Base-by-base conservation (phyloP, 2,329 filamentous ascomycete genomes). In the Xenosphaeropsis pyriputrescens region DNA sequence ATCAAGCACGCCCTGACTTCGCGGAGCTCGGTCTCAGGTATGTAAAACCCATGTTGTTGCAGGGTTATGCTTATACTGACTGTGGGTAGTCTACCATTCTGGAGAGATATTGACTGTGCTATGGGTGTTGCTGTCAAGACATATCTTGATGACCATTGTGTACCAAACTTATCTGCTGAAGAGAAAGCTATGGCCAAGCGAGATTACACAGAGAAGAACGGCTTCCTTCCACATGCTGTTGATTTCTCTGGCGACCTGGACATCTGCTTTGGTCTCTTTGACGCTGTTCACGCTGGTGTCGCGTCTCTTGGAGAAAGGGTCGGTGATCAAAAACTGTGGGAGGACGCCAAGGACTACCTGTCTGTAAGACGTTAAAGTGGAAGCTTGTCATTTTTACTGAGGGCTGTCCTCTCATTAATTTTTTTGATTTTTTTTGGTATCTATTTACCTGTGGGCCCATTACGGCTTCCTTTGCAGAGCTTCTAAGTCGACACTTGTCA, bases 111-210 rank as follows among this genome's bases (percentile, higher is more conserved):
- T 9, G 80, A 88, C 50, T 79, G 84, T 35, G 79, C 75, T 11
- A 68, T 91, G 26, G 82, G 79, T 18, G 83, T 91, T 43, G 82
- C 83, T 1, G 75, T 86, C 31, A 84, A 85, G 57, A 85, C 80
- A 7, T 84, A 84, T 52, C 68, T 85, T 16, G 80, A 85, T 47
- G 81, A 86, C 41, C 64, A 86, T 35, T 69, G 67, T 13, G 61
- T 73, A 36, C 66, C 68, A 15, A 59, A 64, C 7, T 70, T 81
- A 43, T 64, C 70, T 8, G 58, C 57, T 3, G 65, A 70, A 38
- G 52, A 59, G 38, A 63, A 65, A 35, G 55, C 59, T 16, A 46
- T 50, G 4, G 66, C 67, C 40, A 64, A 68, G 41, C 44, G 57
- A n/a, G 57, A 59, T 6, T 78, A 77, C 50, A 65, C 68, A 2